phyloP scores from a whole-genome alignment of 192 early-diverging fungal genomes.

The Spizellomyces sp. region DNA sequence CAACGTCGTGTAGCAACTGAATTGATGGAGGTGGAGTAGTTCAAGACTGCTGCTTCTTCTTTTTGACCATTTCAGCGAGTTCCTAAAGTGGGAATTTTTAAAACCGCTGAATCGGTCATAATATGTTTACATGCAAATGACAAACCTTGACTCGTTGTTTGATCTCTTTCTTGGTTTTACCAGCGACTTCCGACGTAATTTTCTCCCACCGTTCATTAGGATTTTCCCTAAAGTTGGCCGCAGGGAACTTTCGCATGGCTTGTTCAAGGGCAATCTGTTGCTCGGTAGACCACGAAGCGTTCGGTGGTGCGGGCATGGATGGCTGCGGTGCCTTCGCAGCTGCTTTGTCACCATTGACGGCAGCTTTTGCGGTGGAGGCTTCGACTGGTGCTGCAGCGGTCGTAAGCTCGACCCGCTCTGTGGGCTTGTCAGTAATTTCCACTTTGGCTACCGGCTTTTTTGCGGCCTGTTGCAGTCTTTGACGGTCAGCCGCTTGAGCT shows the following conservation, averaged over 20 bases:
- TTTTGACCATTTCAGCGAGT: slow-evolving; percentile 44
- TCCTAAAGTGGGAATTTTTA: slow-evolving; percentile 19
- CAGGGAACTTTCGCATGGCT: slow-evolving; percentile 52
- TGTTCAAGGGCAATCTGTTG: slow-evolving; percentile 50
- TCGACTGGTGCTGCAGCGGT: slow-evolving; percentile 7
- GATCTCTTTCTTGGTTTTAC: slow-evolving; percentile 53
- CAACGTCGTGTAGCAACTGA: too few relatives aligned
- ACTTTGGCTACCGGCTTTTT: slow-evolving; percentile 34
- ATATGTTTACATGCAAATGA: neutral
- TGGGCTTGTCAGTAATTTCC: slow-evolving; percentile 36
- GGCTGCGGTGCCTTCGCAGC: slow-evolving; percentile 4
- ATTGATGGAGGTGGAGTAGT: neutral
- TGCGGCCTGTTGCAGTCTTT: slow-evolving; percentile 34
- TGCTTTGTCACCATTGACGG: neutral
- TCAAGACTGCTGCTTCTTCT: slow-evolving; percentile 38
- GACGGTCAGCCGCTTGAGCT: slow-evolving; percentile 39
- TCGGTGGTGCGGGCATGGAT: slow-evolving; percentile 29
- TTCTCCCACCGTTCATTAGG: slow-evolving; percentile 56
- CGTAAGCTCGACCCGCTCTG: slow-evolving; percentile 21
- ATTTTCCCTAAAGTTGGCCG: slow-evolving; percentile 31
- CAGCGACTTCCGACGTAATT: slow-evolving; percentile 47
- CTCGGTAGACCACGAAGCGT: slow-evolving; percentile 43
- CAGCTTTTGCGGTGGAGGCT: slow-evolving; percentile 8
- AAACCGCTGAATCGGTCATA: neutral
- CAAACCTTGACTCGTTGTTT: slow-evolving; percentile 49